Percentiles rank a stretch among this genome's conserved stretches.
Conservation (phyloP, 2,329 filamentous ascomycete genomes). For the Phyllosticta capitalensis region DNA sequence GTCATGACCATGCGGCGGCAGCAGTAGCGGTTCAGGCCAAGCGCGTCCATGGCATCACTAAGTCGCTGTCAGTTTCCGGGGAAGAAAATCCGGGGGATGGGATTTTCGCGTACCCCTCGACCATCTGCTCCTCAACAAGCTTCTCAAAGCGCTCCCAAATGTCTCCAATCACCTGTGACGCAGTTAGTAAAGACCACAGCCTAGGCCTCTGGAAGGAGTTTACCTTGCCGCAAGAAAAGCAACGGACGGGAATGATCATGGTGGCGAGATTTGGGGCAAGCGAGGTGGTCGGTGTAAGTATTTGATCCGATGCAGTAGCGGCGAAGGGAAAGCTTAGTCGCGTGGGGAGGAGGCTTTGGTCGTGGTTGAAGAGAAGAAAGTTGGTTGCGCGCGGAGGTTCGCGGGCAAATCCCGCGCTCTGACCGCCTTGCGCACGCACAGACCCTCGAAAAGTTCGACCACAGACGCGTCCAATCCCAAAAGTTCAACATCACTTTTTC, state of each 20-base stretch:
- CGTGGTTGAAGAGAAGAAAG: conserved; percentile 2
- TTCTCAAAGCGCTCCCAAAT: conserved; percentile 94
- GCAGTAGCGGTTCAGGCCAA: conserved; percentile 92
- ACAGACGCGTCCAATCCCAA: neutral
- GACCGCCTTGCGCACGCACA: neutral
- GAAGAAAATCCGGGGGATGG: neutral
- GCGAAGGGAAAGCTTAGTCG: conserved; percentile 13
- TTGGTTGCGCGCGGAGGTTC: conserved; percentile 3
- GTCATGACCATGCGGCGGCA: conserved; percentile 99
- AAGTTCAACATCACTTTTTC: neutral
- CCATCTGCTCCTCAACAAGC: conserved; percentile 59
- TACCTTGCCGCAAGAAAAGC: conserved; percentile 99
- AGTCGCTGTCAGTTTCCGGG: conserved; percentile 8
- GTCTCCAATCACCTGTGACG: conserved; percentile 76
- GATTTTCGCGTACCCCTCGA: conserved; percentile 23
- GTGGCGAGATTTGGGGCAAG: conserved; percentile 29
- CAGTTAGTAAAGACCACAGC: conserved; percentile 13
- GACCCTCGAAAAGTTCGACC: conserved; percentile 1
- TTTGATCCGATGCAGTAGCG: neutral
- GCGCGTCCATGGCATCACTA: conserved; percentile 91
- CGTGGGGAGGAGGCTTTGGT: conserved; percentile 14
- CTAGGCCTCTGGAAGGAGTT: conserved; percentile 19
- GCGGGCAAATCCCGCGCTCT: conserved; percentile 2
- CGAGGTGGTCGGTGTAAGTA: conserved; percentile 14
- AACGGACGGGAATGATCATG: conserved; percentile 98